Evolutionary conservation across 495 filamentous ascomycete genomes (phyloP).

Genomic region (Letharia lupina): DNA sequence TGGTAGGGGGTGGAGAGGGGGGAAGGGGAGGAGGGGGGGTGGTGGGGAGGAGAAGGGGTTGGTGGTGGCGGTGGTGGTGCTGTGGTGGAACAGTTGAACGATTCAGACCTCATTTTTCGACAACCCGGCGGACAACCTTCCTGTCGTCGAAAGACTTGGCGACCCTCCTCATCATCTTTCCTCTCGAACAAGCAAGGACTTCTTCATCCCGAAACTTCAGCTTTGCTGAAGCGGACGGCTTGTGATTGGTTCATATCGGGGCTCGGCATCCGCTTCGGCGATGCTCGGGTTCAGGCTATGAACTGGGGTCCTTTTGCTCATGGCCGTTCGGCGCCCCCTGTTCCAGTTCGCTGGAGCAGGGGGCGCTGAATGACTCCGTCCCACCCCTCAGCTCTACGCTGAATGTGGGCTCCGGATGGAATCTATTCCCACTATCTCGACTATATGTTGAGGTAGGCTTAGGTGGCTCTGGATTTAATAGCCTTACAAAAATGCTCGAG

Average conservation of each 20-base stretch:
- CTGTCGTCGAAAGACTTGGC: neutral
- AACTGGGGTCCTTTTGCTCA: neutral
- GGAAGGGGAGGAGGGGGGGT: neutral
- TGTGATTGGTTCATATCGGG: neutral
- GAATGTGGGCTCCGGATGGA: neutral
- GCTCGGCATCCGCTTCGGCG: neutral
- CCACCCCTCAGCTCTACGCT: neutral
- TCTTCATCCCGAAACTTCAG: neutral
- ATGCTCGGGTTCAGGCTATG: neutral
- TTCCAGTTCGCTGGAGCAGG: neutral
- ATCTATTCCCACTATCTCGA: neutral
- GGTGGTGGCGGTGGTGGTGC: neutral
- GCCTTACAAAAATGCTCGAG: slow-evolving; percentile 1
- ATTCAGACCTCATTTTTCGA: neutral
- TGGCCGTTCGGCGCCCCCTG: neutral
- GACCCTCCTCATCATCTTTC: neutral
- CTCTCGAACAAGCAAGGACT: neutral
- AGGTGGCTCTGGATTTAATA: neutral
- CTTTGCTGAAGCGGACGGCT: neutral
- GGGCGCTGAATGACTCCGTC: neutral
- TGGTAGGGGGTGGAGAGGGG: neutral
- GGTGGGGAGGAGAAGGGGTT: neutral
- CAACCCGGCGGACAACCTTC: neutral
- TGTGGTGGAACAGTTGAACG: neutral
- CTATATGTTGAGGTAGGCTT: neutral